Percentiles rank a stretch among this genome's conserved stretches.
Conservation (phyloP, 805 yeast genomes). For the Ogataea sp. region DNA sequence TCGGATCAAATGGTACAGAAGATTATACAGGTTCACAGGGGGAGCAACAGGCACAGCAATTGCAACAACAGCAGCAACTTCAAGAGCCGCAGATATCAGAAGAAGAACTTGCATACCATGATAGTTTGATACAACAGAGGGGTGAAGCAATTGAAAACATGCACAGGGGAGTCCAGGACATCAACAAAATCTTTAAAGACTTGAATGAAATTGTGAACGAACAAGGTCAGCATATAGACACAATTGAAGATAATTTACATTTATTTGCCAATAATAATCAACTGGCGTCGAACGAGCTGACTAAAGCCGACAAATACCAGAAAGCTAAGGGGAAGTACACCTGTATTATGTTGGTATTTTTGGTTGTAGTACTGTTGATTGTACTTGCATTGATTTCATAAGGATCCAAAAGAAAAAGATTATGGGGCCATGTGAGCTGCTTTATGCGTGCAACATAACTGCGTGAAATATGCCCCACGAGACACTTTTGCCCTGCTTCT, state of each 20-base stretch:
- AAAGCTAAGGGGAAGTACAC: slow-evolving; percentile 64
- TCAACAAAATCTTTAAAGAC: slow-evolving; percentile 79
- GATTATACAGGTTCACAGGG: too few species aligned
- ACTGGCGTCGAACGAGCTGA: slow-evolving; percentile 62
- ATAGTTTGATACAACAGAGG: slow-evolving; percentile 60
- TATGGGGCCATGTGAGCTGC: too few species aligned
- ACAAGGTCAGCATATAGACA: slow-evolving; percentile 80
- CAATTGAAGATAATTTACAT: slow-evolving; percentile 72
- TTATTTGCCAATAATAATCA: slow-evolving; percentile 57
- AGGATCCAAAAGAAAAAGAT: background rate
- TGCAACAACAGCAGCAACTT: slow-evolving; percentile 20
- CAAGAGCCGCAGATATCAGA: slow-evolving; percentile 24
- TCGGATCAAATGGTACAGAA: too few species aligned
- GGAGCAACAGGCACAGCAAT: slow-evolving; percentile 6
- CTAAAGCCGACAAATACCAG: slow-evolving; percentile 71
- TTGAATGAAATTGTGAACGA: slow-evolving; percentile 69
- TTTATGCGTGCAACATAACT: too few species aligned
- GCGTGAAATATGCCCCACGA: too few species aligned
- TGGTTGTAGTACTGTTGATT: slow-evolving; percentile 51
- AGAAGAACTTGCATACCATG: slow-evolving; percentile 56
- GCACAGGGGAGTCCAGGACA: slow-evolving; percentile 73
- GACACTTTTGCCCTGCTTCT: too few species aligned
- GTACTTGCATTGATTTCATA: slow-evolving; percentile 46
- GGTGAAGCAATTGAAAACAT: slow-evolving; percentile 65
- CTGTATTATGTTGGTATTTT: slow-evolving; percentile 51